A percentile compares a stretch with the other conserved stretches of the same genome.
Conservation (phyloP, 2,329 filamentous ascomycete species). For the Uncinocarpus reesii region DNA sequence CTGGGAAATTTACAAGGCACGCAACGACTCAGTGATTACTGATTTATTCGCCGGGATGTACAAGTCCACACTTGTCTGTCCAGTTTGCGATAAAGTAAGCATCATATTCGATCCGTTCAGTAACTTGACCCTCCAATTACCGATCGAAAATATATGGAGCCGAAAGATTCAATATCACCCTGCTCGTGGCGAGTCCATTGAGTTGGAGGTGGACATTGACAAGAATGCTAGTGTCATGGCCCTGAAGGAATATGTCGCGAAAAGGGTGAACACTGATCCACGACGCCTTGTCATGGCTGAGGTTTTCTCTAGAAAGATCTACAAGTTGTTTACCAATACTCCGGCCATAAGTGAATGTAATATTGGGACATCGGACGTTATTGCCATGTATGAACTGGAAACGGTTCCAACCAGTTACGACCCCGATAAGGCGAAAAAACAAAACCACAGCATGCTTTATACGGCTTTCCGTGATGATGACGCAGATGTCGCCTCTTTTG, state of each 20-base stretch:
- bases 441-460: conserved; percentile 21
- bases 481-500: conserved; percentile 32
- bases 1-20: conserved; percentile 80
- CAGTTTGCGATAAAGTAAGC: conserved; percentile 84
- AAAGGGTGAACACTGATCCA: conserved; percentile 42
- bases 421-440: conserved; percentile 41
- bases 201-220: conserved; percentile 68
- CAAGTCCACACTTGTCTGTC: conserved; percentile 92
- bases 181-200: conserved; percentile 57
- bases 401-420: conserved; percentile 67
- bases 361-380: conserved; percentile 53
- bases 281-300: conserved; percentile 67
- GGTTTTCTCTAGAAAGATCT: conserved; percentile 73
- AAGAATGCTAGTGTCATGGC: conserved; percentile 51
- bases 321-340: conserved; percentile 69
- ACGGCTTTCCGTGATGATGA: conserved; percentile 27
- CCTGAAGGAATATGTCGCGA: conserved; percentile 44
- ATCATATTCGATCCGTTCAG: conserved; percentile 98
- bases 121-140: conserved; percentile 81
- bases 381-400: conserved; percentile 70
- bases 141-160: conserved; percentile 72
- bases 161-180: conserved; percentile 69
- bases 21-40: conserved; percentile 89
- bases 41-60: conserved; percentile 97
- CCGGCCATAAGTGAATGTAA: conserved; percentile 57